A percentile compares a stretch with the other conserved stretches of the same genome.
These are phyloP conservation scores for Exophiala alcalophila DNA, from an alignment of 2,329 filamentous ascomycete genomes.

Conservation along the genomic window DNA sequence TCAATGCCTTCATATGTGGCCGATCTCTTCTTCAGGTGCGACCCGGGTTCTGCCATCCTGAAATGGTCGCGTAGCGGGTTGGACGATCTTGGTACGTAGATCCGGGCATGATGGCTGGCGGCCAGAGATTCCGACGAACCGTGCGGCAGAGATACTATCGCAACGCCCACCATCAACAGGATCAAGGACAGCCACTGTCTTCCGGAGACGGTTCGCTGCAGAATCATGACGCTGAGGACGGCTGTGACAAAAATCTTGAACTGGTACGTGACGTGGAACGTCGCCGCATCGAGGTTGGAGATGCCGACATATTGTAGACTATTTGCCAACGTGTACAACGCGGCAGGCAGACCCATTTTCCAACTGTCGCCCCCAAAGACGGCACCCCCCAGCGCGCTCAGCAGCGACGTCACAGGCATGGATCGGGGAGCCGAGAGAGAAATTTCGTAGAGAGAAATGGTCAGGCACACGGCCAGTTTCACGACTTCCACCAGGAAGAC, in stretches of 20 bases:
- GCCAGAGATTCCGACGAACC: conserved; percentile 54
- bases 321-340: conserved; percentile 87
- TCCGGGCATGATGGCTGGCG: conserved; percentile 55
- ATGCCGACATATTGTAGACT: conserved; percentile 90
- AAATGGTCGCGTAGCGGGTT: conserved; percentile 70
- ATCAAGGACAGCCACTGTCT: conserved; percentile 79
- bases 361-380: conserved; percentile 90
- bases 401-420: conserved; percentile 74
- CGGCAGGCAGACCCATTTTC: conserved; percentile 87
- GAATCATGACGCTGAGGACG: conserved; percentile 75
- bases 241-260: conserved; percentile 91
- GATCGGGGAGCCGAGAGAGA: conserved; percentile 73
- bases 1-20: conserved; percentile 89
- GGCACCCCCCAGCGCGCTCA: conserved; percentile 72
- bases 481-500: conserved; percentile 91
- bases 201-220: conserved; percentile 66
- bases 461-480: conserved; percentile 81
- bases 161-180: conserved; percentile 76
- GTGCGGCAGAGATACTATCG: conserved; percentile 76
- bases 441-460: conserved; percentile 82
- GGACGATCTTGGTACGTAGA: conserved; percentile 73
- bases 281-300: conserved; percentile 85
- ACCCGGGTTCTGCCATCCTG: conserved; percentile 41
- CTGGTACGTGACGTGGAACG: conserved; percentile 91
- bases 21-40: conserved; percentile 63